Base-by-base conservation (phyloP, 805 yeast species). In the Helenozyma baotianmanensis region DNA sequence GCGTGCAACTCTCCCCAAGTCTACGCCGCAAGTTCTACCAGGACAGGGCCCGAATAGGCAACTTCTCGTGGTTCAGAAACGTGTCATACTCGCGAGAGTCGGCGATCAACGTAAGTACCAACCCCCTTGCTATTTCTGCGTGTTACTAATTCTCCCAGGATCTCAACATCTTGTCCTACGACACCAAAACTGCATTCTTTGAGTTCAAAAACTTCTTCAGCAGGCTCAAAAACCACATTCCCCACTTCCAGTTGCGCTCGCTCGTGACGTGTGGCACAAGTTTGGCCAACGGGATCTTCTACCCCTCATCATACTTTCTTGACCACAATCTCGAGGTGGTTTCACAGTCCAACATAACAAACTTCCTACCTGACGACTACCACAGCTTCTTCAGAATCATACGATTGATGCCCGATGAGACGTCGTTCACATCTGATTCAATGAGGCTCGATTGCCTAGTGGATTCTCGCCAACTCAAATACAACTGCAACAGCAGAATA, bases 241-340 rank as follows among this genome's bases (percentile, higher is more conserved):
- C 70, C 13, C 82, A 78, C 56, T 76, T 76, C 50, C 82, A 77
- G 53, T 57, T 78, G 21, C 54, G 82, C 11, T 69, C 74, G 36
- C 53, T 76, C 30, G 66, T 78, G 7, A 62, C 64, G 35, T 69
- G 58, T 42, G 60, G 58, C 21, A 53, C 53, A 9, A 54, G 50
- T 28, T 46, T 46, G 32, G 48, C 53, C 9, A 54, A 54, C 27
- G 70, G 70, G 5, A 54, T 65, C n/a, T 65, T 50, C 42, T 65
- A 63, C 35, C 67, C 68, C 6, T 60, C 62, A 47, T 54, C 60
- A 19, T 58, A 54, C 38, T 55, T 40, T 36, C 61, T 50, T 33
- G 60, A 54, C 35, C 47, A 52, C 33, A 51, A 52, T 38, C 38
- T 65, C 15, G 54, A 60, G 37, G 35, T 41, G 13, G 19, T 17